Percentiles rank a stretch among this genome's conserved stretches.
Conservation (phyloP, 495 filamentous ascomycete species). For the Amniculicola lignicola region DNA sequence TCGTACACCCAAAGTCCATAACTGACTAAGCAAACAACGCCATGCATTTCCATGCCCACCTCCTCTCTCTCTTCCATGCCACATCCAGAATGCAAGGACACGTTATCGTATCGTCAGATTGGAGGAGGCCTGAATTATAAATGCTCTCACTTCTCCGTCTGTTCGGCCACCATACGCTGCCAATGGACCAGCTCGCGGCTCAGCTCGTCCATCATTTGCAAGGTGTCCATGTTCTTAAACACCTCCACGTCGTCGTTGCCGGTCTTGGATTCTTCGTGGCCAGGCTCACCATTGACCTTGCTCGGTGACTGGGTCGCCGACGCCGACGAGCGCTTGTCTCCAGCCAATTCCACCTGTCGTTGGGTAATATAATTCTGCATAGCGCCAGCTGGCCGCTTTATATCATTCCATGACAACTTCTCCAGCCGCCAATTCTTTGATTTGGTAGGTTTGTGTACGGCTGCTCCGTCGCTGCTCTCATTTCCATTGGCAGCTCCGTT, state of each 20-base stretch:
- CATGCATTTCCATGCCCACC: too few species aligned
- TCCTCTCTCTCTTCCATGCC: too few species aligned
- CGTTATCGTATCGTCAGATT: too few species aligned
- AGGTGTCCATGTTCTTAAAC: slow-evolving; percentile 36
- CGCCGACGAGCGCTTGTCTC: slow-evolving; percentile 41
- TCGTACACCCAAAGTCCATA: too few species aligned
- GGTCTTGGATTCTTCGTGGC: slow-evolving; percentile 2
- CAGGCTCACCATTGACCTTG: slow-evolving; percentile 33
- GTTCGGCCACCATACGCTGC: slow-evolving; percentile 35
- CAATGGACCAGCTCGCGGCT: slow-evolving; percentile 41
- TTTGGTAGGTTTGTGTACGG: slow-evolving; percentile 37
- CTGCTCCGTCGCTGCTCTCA: slow-evolving; percentile 36
- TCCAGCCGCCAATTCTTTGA: slow-evolving; percentile 50
- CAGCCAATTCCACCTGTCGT: slow-evolving; percentile 86
- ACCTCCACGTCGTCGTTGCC: slow-evolving; percentile 22
- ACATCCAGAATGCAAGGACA: too few species aligned
- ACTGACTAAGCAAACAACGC: too few species aligned
- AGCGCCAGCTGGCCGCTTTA: slow-evolving; percentile 77
- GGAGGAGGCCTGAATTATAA: too few species aligned
- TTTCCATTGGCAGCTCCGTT: slow-evolving; percentile 30
- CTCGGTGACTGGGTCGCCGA: slow-evolving; percentile 7
- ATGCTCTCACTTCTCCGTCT: slow-evolving; percentile 30
- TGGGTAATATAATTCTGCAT: slow-evolving; percentile 89
- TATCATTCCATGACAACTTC: slow-evolving; percentile 84
- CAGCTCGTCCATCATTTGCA: slow-evolving; percentile 48